These are phyloP conservation scores for Strobilomyces confusus DNA, from an alignment of 768 basidiomycete genomes.

Conservation along the genomic window DNA sequence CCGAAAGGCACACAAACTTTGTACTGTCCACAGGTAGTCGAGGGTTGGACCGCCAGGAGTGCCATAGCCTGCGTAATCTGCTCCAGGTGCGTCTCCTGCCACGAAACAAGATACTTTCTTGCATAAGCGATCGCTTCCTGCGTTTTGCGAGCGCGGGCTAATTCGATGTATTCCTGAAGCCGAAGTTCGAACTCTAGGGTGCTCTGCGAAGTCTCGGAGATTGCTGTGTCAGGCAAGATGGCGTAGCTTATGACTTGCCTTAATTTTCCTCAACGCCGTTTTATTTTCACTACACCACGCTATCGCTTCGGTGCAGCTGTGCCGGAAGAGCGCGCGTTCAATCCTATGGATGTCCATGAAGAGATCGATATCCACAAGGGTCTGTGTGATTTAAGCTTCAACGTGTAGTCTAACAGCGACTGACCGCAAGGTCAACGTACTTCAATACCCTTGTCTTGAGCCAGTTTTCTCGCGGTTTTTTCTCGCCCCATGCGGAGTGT, in stretches of 20 bases:
- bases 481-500: constrained; percentile 75
- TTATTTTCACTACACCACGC: constrained; percentile 98
- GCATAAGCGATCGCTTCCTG: constrained; percentile 81
- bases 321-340: constrained; percentile 68
- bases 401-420: constrained; percentile 14
- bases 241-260: constrained; percentile 43
- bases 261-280: constrained; percentile 84
- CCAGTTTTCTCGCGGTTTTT: constrained; percentile 71
- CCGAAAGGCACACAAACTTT: constrained; percentile 48
- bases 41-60: constrained; percentile 69
- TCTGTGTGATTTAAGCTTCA: constrained; percentile 40
- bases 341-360: constrained; percentile 88
- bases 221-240: constrained; percentile 11
- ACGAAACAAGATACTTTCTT: constrained; percentile 72
- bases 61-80: constrained; percentile 78
- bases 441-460: constrained; percentile 75
- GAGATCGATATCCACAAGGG: constrained; percentile 85
- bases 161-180: constrained; percentile 94
- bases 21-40: constrained; percentile 74
- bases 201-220: constrained; percentile 50
- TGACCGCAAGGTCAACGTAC: constrained; percentile 40
- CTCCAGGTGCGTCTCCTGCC: constrained; percentile 75
- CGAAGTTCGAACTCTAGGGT: constrained; percentile 95
- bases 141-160: constrained; percentile 62
- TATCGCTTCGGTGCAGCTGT: constrained; percentile 86